Conservation (phyloP, 352 stramenopile genomes). For the Stramenopiles sp. region DNA sequence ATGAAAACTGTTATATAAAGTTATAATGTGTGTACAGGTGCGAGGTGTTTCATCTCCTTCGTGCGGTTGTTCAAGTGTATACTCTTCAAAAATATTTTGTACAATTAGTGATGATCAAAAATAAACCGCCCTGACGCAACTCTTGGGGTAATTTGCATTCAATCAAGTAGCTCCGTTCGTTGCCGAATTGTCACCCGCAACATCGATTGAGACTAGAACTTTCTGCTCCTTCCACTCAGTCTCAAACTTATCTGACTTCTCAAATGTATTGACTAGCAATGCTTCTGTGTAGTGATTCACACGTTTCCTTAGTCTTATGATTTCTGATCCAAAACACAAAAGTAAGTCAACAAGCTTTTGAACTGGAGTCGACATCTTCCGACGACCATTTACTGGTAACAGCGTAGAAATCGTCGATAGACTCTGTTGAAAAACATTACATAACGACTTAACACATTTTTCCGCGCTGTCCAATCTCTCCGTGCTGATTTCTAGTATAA, state of each 20-base stretch:
- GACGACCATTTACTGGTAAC: background rate
- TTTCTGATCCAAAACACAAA: background rate
- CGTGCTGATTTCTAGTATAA: background rate
- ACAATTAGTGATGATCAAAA: too few species aligned
- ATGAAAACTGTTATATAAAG: too few species aligned
- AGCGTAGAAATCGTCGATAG: background rate
- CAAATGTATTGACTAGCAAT: background rate
- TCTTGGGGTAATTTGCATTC: too few species aligned
- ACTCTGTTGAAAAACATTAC: background rate
- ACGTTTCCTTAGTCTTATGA: background rate
- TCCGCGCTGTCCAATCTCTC: background rate
- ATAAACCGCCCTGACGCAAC: too few species aligned
- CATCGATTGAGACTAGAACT: too few species aligned
- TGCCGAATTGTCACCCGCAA: too few species aligned
- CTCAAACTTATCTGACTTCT: background rate
- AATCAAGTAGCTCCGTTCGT: too few species aligned
- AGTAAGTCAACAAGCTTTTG: background rate
- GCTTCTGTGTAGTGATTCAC: background rate
- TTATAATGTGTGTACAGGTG: too few species aligned
- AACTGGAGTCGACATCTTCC: background rate
- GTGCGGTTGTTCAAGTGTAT: too few species aligned
- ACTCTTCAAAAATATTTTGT: too few species aligned
- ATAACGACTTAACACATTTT: background rate
- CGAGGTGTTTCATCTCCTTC: too few species aligned
- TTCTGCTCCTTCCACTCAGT: too few species aligned